Evolutionary conservation across 148 eudicot genomes (phyloP), one percentile per base, ranked within the genome.

Genomic region (Talinum fruticosum): DNA sequence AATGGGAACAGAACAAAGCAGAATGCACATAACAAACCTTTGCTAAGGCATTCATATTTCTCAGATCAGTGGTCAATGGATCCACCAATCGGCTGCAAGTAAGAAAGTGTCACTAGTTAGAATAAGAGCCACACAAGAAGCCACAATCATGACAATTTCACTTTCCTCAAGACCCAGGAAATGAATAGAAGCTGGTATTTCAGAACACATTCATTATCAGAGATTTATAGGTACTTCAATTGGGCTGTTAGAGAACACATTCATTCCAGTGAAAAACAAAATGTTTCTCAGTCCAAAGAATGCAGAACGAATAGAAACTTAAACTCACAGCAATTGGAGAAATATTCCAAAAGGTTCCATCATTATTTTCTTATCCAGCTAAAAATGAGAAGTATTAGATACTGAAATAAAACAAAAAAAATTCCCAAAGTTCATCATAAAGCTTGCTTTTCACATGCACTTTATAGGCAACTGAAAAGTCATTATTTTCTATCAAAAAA

Each of bases 11-110:
- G 18, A 38, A 19, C 16, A n/a, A 59, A n/a, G n/a, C n/a, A n/a
- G 59, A 35, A 37, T 73, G 67, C 37, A 73, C 53, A 77, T 47
- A n/a, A 53, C 71, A 78, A 85, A 93, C 99, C 97, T 93, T 96
- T 49, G 99, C 99, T 74, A 96, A 89, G 38, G 79, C 51, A 82
- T 96, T 96, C 94, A 96, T 87, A 89, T 91, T 96, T 74, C 97
- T 88, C 78, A 96, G 85, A 86, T 96, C 97, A 72, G 88, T 86
- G 45, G 99, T 96, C 26, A 96, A 47, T 69, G 94, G 93, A 87
- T 96, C 99, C 85, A 90, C 84, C 89, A 96, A 78, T 61, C 97
- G 99, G 80, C 99, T 96, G 87, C 80, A 78, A 80, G 64, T 21
- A 51, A 68, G 38, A 62, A 69, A 77, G 64, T 13, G 29, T 3